phyloP scores from a whole-genome alignment of 1,139 yeast species.

The Blastobotrys illinoisensis region DNA sequence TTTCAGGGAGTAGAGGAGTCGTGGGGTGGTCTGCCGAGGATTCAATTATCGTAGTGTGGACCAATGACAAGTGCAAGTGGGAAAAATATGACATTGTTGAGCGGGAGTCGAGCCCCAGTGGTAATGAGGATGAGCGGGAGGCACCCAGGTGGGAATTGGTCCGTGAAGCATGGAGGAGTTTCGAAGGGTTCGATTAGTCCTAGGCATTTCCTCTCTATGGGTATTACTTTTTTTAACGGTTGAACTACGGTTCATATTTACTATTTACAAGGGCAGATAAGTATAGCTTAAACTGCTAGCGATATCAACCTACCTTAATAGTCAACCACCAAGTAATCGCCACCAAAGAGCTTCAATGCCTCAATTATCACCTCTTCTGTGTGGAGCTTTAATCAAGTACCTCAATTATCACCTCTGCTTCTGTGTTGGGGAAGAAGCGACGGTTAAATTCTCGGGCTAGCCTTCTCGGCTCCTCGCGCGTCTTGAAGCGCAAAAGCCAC shows the following conservation, averaged over 20 bases:
- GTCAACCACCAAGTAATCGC: too few species aligned
- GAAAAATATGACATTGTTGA: constrained; percentile 74
- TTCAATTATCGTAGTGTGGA: constrained; percentile 65
- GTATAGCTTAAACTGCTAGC: too few species aligned
- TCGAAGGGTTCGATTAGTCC: constrained; percentile 34
- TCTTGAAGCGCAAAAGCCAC: constrained; percentile 46
- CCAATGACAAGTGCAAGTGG: constrained; percentile 62
- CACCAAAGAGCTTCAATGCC: too few species aligned
- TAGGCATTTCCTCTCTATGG: too few species aligned
- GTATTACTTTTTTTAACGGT: too few species aligned
- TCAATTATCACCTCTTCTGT: too few species aligned
- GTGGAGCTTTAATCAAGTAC: constrained; percentile 38
- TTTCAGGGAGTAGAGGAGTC: constrained; percentile 47
- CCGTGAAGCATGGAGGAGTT: constrained; percentile 73
- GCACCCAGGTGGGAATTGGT: constrained; percentile 51
- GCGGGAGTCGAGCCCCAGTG: constrained; percentile 27
- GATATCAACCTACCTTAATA: too few species aligned
- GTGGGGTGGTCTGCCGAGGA: constrained; percentile 78
- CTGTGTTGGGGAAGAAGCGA: constrained; percentile 36
- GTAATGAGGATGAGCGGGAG: constrained; percentile 17
- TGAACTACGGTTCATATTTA: too few species aligned
- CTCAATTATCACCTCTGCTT: constrained; percentile 32
- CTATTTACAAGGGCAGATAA: neutral
- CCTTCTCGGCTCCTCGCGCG: constrained; percentile 45
- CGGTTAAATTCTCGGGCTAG: constrained; percentile 49